Conservation (phyloP, 345 rosid genomes). For the Aethionema arabicum region DNA sequence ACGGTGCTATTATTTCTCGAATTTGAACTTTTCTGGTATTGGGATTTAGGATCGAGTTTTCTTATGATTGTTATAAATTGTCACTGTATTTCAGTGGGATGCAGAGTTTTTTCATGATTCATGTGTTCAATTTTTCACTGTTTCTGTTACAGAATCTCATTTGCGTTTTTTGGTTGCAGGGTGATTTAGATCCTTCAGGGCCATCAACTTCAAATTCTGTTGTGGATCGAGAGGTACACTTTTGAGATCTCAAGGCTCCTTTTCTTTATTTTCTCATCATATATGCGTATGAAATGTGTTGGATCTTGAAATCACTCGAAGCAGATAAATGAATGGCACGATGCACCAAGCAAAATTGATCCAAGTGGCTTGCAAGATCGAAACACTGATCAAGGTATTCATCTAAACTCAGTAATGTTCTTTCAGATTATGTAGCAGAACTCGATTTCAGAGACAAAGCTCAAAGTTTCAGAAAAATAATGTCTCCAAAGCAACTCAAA, state of each 20-base stretch:
- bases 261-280: background rate
- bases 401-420: background rate
- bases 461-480: no score
- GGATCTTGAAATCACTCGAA: constrained; percentile 4
- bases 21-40: background rate
- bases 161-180: constrained; percentile 39
- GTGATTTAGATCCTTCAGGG: constrained; percentile 54
- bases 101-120: background rate
- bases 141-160: constrained; percentile 4
- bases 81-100: background rate
- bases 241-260: background rate
- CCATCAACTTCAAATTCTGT: constrained; percentile 52
- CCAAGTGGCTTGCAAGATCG: constrained; percentile 36
- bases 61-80: background rate
- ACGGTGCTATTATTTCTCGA: constrained; percentile 4
- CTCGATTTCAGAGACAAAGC: background rate
- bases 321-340: constrained; percentile 54
- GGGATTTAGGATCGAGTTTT: background rate
- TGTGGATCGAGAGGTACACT: constrained; percentile 38
- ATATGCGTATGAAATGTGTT: constrained; percentile 26
- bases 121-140: background rate
- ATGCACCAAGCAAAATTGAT: constrained; percentile 44
- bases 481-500: no score
- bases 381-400: constrained; percentile 44
- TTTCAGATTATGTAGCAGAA: background rate